Base-by-base conservation (phyloP, 768 basidiomycete genomes). In the Lactarius evosmus region DNA sequence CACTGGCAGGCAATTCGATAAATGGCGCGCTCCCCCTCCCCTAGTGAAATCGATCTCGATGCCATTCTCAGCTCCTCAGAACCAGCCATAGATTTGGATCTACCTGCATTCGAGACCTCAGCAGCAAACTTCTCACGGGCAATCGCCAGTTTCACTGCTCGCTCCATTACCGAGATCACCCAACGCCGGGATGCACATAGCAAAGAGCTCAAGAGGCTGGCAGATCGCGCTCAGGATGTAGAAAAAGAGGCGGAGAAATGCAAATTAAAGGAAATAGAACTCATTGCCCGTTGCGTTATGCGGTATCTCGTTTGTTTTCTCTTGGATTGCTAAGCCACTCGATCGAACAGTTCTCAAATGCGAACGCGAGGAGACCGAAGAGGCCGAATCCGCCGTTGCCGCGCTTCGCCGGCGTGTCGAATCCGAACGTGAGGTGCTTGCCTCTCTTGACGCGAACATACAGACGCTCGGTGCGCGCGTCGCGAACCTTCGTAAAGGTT, bases 401-500 rank as follows among this genome's bases (percentile, higher is more conserved):
- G 78, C 79, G 0, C 80, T 88, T 65, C 85, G 85, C 67, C 81
- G 88, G 30, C 90, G 91, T 69, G 78, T 93, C 3, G 77, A 82
- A 0, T 78, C 85, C 0, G 78, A 89, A 17, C 79, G 80, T 51
- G 89, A 91, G 66, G 82, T 83, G 63, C 80, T 79, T 63, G 73
- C 79, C 0, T 74, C 82, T 5, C 78, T 89, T 16, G 87, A 89
- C 60, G 76, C 78, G 2, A 89, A 93, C 70, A 86, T 93, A 50
- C 85, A 90, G 58, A 87, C 90, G 62, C 86, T 88, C 56, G 83
- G 84, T 19, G 83, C 82, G 2, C 73, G 82, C 1, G 83, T 85
- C 3, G 78, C 79, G 4, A 88, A 85, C 70, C 79, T 91, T 12
- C 78, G 80, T 62, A 82, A 85, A 79, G 92, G 86, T 90, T 64